A percentile compares a stretch with the other conserved stretches of the same genome.
Conservation (phyloP, 495 filamentous ascomycete genomes). For the Podospora fimiseda region DNA sequence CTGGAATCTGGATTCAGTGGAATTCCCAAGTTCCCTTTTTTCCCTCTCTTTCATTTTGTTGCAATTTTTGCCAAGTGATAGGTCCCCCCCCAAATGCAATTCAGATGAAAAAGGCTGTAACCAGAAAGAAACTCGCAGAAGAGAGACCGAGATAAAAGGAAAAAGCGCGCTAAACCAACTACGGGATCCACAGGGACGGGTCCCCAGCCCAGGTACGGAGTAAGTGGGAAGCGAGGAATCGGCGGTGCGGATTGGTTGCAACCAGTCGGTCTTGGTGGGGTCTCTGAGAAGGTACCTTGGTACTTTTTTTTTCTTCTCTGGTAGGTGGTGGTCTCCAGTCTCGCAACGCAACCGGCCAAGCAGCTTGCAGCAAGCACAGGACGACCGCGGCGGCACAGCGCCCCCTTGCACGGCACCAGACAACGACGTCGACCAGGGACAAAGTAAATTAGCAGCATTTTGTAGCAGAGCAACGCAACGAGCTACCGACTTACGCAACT, state of each 20-base stretch:
- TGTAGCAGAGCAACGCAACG: slow-evolving; percentile 17
- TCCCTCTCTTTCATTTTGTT: background rate
- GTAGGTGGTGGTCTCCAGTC: background rate
- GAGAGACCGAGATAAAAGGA: background rate
- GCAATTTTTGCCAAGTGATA: too few relatives aligned
- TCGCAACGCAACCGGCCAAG: slow-evolving; percentile 1
- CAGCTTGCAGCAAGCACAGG: slow-evolving; percentile 4
- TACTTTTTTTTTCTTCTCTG: too few relatives aligned
- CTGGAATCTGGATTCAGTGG: too few relatives aligned
- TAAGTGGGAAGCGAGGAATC: slow-evolving; percentile 9
- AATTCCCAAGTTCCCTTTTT: too few relatives aligned
- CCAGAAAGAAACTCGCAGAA: background rate
- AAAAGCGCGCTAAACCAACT: slow-evolving; percentile 6
- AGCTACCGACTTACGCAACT: slow-evolving; percentile 26
- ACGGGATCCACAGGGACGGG: background rate
- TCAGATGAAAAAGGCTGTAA: background rate
- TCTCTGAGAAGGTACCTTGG: too few relatives aligned
- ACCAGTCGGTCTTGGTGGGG: background rate
- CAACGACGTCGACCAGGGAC: slow-evolving; percentile 33
- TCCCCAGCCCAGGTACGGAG: background rate
- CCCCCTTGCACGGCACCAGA: slow-evolving; percentile 28
- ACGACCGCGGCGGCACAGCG: slow-evolving; percentile 18
- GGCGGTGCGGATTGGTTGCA: slow-evolving; percentile 2
- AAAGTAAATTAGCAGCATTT: slow-evolving; percentile 34
- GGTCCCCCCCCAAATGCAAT: too few relatives aligned